These are phyloP conservation scores for Tetraselmis striata DNA, from an alignment of 139 green algal species.

Conservation along the genomic window DNA sequence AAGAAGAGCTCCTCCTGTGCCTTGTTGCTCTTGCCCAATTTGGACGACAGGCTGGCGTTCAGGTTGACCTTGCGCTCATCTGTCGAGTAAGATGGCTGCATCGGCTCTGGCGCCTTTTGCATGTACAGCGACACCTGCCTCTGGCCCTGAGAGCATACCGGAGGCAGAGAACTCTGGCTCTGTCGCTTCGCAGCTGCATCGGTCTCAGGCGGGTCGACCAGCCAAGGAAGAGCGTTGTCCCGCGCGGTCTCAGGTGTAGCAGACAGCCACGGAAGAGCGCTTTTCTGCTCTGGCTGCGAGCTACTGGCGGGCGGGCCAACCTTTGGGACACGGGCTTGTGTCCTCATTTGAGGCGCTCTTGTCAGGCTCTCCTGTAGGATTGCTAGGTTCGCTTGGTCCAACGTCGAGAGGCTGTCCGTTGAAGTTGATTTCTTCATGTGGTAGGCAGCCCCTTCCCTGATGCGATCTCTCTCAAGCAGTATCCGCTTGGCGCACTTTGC, in stretches of 20 bases:
- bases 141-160: neutral
- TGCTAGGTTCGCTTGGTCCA: neutral
- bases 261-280: too few relatives aligned
- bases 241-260: neutral
- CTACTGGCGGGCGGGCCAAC: neutral
- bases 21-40: neutral
- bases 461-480: neutral
- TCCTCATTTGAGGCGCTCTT: neutral
- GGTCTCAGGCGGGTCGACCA: neutral
- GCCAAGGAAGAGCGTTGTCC: neutral
- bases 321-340: neutral
- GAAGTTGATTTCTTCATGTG: neutral
- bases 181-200: neutral
- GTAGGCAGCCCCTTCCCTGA: neutral
- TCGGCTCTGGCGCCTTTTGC: neutral
- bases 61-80: neutral
- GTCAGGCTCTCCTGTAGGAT: neutral
- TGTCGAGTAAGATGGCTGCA: neutral
- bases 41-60: neutral
- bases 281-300: neutral
- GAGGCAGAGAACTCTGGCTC: neutral
- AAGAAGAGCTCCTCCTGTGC: conserved; percentile 58
- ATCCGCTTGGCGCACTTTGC: neutral
- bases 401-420: neutral
- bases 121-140: neutral